Evolutionary conservation across 2,329 filamentous ascomycete species (phyloP), one percentile per base, ranked within the genome.

Genomic region (Colletotrichum sp.): DNA sequence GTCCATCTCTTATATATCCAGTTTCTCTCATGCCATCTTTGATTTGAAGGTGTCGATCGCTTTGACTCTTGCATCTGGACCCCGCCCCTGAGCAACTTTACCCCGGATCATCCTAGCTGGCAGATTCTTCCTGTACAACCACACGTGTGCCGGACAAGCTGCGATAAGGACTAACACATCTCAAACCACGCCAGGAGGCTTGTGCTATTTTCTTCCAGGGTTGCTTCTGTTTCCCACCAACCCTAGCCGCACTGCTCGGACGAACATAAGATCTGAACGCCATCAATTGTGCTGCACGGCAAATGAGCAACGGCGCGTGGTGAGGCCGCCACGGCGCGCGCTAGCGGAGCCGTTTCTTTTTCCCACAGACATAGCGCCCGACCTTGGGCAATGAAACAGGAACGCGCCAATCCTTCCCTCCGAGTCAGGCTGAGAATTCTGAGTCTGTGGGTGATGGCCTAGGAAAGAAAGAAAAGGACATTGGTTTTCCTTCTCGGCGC

Each of bases 341-440:
- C 72, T 73, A 73, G 68, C 29, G 12, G 33, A 36, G 31, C 57
- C 62, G 62, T 72, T 73, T 31, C 72, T 72, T 73, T 70, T 72
- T 54, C 27, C 4, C n/a, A 33, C 43, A 38, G 29, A 54, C 27
- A 34, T 63, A 59, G 62, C 34, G 72, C 58, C 43, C 33, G 34
- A 38, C 47, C 21, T 24, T 21, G 27, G 54, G 59, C 55, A 31
- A 55, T 63, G 69, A 33, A 36, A 67, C 63, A 67, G 72, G 55
- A 71, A 73, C 71, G 62, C 68, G 68, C 68, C 33, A 16, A 47
- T 68, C 24, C 43, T 47, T 66, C 18, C 21, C 59, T 58, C 29
- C 33, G 66, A 72, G 54, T 70, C 66, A 54, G 24, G 15, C 54
- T 57, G 54, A 27, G 27, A 57, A 18, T 1, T 51, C 43, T 21